These are phyloP conservation scores for Sporormia fimetaria DNA, from an alignment of 495 filamentous ascomycete species.

Conservation along the genomic window DNA sequence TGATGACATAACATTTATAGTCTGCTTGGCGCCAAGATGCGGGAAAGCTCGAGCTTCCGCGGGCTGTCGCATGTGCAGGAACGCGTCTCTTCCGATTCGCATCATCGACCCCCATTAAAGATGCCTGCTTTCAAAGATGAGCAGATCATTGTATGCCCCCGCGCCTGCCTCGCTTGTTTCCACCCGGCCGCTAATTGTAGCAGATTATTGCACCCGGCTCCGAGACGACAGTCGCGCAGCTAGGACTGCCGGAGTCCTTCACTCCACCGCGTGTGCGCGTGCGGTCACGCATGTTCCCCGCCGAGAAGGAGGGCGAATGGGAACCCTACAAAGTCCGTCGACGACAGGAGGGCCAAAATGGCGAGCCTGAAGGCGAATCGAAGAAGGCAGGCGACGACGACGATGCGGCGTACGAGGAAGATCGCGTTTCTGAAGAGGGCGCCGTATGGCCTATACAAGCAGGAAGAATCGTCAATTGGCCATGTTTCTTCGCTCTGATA, in stretches of 20 bases:
- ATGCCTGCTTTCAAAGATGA: conserved; percentile 74
- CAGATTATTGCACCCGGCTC: conserved; percentile 91
- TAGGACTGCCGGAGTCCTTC: conserved; percentile 83
- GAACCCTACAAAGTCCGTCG: conserved; percentile 70
- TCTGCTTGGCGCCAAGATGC: background rate
- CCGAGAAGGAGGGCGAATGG: conserved; percentile 65
- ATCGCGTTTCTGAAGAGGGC: conserved; percentile 73
- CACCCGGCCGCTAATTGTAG: conserved; percentile 9
- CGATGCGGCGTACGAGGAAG: conserved; percentile 59
- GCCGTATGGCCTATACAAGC: conserved; percentile 77
- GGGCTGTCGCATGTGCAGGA: background rate
- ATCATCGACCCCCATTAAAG: conserved; percentile 19
- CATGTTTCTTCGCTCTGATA: conserved; percentile 83
- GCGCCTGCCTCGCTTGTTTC: conserved; percentile 3
- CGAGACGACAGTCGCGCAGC: conserved; percentile 83
- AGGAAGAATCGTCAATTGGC: conserved; percentile 80
- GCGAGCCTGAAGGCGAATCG: conserved; percentile 17
- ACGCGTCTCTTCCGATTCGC: conserved; percentile 8
- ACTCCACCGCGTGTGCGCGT: conserved; percentile 73
- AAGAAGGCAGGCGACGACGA: conserved; percentile 38
- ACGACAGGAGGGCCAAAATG: conserved; percentile 35
- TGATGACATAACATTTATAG: no score
- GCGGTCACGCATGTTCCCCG: conserved; percentile 86
- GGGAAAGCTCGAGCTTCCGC: background rate
- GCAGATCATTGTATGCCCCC: conserved; percentile 51